Evolutionary conservation across 768 basidiomycete species (phyloP).

Genomic region (Hebeloma cylindrosporum): DNA sequence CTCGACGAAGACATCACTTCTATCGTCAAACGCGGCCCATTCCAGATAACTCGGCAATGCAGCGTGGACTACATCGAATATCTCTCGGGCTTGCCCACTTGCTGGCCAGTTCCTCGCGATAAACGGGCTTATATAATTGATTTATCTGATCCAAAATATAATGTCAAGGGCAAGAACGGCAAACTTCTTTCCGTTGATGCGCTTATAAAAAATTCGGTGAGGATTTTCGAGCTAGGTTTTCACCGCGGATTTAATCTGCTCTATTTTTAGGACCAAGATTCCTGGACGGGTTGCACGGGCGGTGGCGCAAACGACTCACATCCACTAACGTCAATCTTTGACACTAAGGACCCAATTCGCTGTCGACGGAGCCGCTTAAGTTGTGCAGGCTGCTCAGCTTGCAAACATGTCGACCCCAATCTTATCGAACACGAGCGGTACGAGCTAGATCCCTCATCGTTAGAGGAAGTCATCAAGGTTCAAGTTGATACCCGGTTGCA

Average conservation of each 20-base stretch:
- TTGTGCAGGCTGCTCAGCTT: conserved; percentile 2
- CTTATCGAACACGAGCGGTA: not conserved
- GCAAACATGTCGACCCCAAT: not conserved
- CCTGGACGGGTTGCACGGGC: not conserved
- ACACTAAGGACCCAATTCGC: not conserved
- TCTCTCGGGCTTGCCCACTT: not conserved
- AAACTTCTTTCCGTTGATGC: not conserved
- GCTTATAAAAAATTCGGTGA: not conserved
- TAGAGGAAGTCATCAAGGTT: not conserved
- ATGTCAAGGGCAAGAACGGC: not conserved
- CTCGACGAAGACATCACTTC: conserved; percentile 1
- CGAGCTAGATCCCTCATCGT: not conserved
- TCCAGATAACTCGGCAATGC: conserved; percentile 10
- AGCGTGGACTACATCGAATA: conserved; percentile 18
- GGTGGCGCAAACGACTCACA: not conserved
- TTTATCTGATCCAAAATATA: not conserved
- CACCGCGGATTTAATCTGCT: not conserved
- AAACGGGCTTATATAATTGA: not conserved
- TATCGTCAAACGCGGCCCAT: not conserved
- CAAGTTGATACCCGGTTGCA: not conserved
- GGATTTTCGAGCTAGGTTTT: not conserved
- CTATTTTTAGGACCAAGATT: conserved; percentile 6
- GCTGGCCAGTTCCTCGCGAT: not conserved
- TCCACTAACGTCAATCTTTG: not conserved
- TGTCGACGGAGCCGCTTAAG: conserved; percentile 1